phyloP scores from a whole-genome alignment of 495 filamentous ascomycete species.

The Neurospora africana region DNA sequence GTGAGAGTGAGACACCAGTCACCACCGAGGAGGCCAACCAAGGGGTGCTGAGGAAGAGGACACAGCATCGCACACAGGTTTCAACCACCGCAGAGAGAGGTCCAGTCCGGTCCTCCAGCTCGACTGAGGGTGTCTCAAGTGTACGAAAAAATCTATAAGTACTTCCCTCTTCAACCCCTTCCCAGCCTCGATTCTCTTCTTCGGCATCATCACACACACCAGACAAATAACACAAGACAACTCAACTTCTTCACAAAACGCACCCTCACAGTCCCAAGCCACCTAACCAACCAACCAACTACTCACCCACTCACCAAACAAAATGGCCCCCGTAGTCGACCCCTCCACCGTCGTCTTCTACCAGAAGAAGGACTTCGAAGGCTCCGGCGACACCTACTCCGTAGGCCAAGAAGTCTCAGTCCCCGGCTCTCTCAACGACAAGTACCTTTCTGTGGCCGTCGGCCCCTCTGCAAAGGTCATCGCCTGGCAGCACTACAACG shows the following conservation, averaged over 20 bases:
- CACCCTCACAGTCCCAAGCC: not conserved
- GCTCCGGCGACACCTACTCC: not conserved
- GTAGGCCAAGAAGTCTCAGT: not conserved
- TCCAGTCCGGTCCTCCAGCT: not conserved
- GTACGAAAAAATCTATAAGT: not conserved
- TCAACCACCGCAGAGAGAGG: not conserved
- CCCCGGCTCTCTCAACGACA: conserved; percentile 1
- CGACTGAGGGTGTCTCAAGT: not conserved
- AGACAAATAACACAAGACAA: not conserved
- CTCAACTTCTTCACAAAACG: not conserved
- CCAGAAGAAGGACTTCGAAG: not conserved
- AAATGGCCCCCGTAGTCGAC: not conserved
- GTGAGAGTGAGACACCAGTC: not conserved
- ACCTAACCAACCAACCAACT: not conserved
- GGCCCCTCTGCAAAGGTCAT: conserved; percentile 4
- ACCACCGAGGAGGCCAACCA: not conserved
- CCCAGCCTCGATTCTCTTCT: not conserved
- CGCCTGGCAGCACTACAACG: conserved; percentile 6
- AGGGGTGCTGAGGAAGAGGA: not conserved
- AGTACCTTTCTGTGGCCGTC: conserved; percentile 1
- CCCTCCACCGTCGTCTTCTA: conserved; percentile 1
- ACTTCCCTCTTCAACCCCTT: not conserved
- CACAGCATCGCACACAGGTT: not conserved
- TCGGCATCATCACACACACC: not conserved
- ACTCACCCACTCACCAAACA: not conserved